Evolutionary conservation across 2,329 filamentous ascomycete genomes (phyloP).

Genomic region (Ophiocordyceps sinensis): DNA sequence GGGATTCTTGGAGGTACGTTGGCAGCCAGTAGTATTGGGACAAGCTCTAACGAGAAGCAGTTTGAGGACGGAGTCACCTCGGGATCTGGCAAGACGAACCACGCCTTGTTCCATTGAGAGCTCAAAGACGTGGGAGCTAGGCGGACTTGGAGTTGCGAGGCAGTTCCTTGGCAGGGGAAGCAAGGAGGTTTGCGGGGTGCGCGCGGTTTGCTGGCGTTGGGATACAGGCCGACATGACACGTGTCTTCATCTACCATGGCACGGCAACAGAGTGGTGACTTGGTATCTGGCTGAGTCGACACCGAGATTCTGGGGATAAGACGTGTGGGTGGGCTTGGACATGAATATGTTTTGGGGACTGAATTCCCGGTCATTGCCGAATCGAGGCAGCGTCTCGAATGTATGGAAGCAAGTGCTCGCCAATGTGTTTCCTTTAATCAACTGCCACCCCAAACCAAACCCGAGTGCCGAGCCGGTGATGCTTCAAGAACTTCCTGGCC

Average conservation of each 20-base stretch:
- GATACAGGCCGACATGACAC: neutral
- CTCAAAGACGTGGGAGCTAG: neutral
- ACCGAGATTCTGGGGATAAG: too few relatives aligned
- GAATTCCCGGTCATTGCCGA: too few relatives aligned
- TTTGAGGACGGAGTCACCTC: conserved; percentile 25
- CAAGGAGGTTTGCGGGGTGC: neutral
- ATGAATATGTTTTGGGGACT: too few relatives aligned
- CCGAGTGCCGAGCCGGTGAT: too few relatives aligned
- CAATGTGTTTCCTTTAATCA: too few relatives aligned
- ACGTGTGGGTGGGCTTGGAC: too few relatives aligned
- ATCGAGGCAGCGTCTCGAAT: too few relatives aligned
- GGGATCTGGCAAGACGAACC: conserved; percentile 17
- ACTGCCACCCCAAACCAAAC: too few relatives aligned
- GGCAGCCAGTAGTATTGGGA: neutral
- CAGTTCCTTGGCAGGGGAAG: neutral
- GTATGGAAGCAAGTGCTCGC: too few relatives aligned
- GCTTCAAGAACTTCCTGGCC: neutral
- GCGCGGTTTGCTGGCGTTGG: neutral
- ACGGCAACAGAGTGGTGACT: too few relatives aligned
- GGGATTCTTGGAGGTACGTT: conserved; percentile 69
- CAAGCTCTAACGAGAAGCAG: conserved; percentile 12
- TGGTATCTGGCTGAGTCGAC: too few relatives aligned
- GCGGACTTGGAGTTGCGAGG: neutral
- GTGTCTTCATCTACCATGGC: too few relatives aligned
- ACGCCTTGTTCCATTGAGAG: conserved; percentile 25